These are phyloP conservation scores for Mycena sanguinolenta DNA, from an alignment of 768 basidiomycete genomes.

Conservation along the genomic window DNA sequence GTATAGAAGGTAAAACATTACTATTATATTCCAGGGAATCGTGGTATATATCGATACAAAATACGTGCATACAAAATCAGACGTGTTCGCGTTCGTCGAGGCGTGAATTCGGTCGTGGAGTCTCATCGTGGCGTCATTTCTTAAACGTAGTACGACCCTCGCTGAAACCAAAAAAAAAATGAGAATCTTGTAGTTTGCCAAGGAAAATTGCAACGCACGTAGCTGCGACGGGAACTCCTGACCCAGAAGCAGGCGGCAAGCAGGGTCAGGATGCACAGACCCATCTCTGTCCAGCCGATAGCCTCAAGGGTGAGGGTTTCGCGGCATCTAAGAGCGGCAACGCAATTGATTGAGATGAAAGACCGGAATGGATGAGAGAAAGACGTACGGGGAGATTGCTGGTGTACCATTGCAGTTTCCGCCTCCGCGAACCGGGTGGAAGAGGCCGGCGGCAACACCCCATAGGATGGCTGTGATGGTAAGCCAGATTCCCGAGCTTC, in stretches of 20 bases:
- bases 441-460: conserved; percentile 63
- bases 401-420: conserved; percentile 54
- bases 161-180: conserved; percentile 12
- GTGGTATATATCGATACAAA: conserved; percentile 16
- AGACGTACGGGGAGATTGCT: conserved; percentile 22
- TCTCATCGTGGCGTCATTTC: conserved; percentile 9
- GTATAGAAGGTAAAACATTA: not conserved
- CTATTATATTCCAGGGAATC: not conserved
- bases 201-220: conserved; percentile 40
- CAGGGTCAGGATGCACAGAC: conserved; percentile 59
- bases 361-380: not conserved
- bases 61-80: not conserved
- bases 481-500: conserved; percentile 67
- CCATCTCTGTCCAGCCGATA: conserved; percentile 68
- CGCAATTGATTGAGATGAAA: not conserved
- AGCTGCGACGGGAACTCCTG: conserved; percentile 52
- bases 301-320: conserved; percentile 63
- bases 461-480: conserved; percentile 63
- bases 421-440: conserved; percentile 54
- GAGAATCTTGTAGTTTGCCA: not conserved
- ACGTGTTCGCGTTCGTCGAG: not conserved
- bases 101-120: conserved; percentile 2
- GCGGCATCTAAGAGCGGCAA: conserved; percentile 55
- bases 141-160: conserved; percentile 35
- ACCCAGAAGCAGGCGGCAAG: conserved; percentile 63